Evolutionary conservation across 305 asterid genomes (phyloP), one percentile per base, ranked within the genome.

Genomic region (Solanum hybrid): DNA sequence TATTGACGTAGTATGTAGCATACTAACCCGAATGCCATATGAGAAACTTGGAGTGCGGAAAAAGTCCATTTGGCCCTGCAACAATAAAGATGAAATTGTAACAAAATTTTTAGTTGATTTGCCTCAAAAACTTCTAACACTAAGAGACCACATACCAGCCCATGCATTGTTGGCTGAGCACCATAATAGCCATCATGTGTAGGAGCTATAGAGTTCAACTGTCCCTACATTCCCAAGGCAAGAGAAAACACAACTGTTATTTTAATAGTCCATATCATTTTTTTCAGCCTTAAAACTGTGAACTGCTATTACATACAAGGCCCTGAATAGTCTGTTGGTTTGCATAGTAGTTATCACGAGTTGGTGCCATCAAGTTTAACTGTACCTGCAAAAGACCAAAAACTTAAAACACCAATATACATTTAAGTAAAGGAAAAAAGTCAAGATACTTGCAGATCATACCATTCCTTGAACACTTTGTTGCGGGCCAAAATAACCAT

Each of bases 31-130:
- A 90, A 97, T 93, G 85, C 95, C 95, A 91, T 95, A 97, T 81
- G 93, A 86, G 92, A 93, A 95, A 93, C 92, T 91, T 92, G 97
- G 92, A 88, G 94, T 77, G 42, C 98, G 98, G 92, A 95, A 96
- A 92, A 95, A 96, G 86, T 97, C 99, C 98, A 97, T 96, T 90
- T 95, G 99, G 90, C 98, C 99, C 99, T 97, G 92, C 89, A 91
- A 88, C 88, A 88, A 92, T 45, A 77, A 78, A 77, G 87, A 22
- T 31, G 86, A 35, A 91, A 85, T 84, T 89, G 15, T 86, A 86
- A 86, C 91, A 79, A 69, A 35, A 35, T 81, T 86, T 37, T 29
- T 90, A n/a, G 86, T 60, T 87, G 72, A 89, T 69, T 85, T 72
- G 27, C 60, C 51, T 51, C 87, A 8, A 36, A 13, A 85, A 85